Evolutionary conservation across 331 rosid species (phyloP).

Genomic region (Cucumis variabilis): DNA sequence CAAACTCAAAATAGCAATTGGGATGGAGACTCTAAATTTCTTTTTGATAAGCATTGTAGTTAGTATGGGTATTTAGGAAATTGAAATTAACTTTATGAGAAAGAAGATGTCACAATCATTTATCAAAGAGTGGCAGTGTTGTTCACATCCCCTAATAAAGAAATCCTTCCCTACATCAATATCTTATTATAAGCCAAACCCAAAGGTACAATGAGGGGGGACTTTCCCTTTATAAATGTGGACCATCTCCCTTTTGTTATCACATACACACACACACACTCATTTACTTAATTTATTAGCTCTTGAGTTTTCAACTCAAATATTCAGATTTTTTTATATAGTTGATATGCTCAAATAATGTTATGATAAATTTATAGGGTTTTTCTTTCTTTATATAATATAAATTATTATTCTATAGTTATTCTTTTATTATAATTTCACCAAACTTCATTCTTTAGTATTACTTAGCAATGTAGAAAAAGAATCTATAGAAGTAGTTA

Average conservation of each 20-base stretch:
- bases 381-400: background rate
- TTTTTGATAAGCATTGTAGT: background rate
- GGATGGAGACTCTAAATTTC: too few species aligned
- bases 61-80: background rate
- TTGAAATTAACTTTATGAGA: background rate
- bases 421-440: background rate
- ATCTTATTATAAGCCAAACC: background rate
- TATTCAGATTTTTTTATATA: background rate
- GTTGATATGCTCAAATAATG: background rate
- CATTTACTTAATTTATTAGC: background rate
- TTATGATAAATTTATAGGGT: background rate
- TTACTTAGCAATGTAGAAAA: background rate
- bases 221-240: background rate
- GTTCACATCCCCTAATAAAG: background rate
- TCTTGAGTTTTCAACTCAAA: constrained; percentile 9
- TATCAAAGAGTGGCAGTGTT: background rate
- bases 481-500: background rate
- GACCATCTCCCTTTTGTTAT: background rate
- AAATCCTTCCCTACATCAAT: background rate
- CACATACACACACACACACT: too few species aligned
- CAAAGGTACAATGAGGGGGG: background rate
- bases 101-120: background rate
- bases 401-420: background rate
- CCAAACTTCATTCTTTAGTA: background rate
- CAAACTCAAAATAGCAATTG: too few species aligned